phyloP scores from a whole-genome alignment of 2,329 filamentous ascomycete genomes.

The Endoconidiophora laricicola region DNA sequence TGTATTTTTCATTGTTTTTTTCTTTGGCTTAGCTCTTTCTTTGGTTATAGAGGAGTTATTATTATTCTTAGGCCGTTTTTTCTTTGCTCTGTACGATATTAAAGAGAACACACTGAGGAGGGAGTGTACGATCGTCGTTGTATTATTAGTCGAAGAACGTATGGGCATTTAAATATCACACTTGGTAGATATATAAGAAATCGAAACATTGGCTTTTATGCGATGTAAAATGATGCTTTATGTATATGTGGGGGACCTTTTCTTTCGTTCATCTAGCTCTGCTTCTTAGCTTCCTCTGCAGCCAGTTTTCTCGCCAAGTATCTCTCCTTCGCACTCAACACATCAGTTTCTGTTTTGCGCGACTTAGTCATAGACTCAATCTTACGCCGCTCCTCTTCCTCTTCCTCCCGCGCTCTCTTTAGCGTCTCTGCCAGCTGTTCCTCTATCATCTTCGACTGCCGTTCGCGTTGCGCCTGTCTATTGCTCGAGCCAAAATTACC shows the following conservation, averaged over 20 bases:
- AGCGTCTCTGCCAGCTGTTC: slow-evolving; percentile 57
- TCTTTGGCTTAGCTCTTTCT: too few relatives aligned
- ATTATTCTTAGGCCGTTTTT: neutral
- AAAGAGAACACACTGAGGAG: neutral
- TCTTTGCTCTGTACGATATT: neutral
- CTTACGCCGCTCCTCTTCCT: slow-evolving; percentile 44
- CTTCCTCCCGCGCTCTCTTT: slow-evolving; percentile 52
- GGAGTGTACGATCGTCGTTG: neutral
- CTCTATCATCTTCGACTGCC: slow-evolving; percentile 65
- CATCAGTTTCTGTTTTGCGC: slow-evolving; percentile 59
- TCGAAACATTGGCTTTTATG: neutral
- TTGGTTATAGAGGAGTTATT: too few relatives aligned
- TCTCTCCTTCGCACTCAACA: slow-evolving; percentile 61
- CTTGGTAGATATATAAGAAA: too few relatives aligned
- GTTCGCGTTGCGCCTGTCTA: slow-evolving; percentile 50
- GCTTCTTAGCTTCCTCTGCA: slow-evolving; percentile 51
- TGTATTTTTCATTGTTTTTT: too few relatives aligned
- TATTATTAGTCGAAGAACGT: neutral
- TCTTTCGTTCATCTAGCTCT: slow-evolving; percentile 12
- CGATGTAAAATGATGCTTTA: neutral
- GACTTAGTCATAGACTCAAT: slow-evolving; percentile 54
- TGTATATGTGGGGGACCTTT: neutral
- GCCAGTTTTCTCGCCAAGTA: slow-evolving; percentile 64
- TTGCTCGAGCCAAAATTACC: slow-evolving; percentile 17
- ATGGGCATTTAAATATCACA: too few relatives aligned